Percentiles rank a stretch among this genome's conserved stretches.
phyloP scores from a whole-genome alignment of 148 eudicot genomes.

The Persicaria tinctoria region DNA sequence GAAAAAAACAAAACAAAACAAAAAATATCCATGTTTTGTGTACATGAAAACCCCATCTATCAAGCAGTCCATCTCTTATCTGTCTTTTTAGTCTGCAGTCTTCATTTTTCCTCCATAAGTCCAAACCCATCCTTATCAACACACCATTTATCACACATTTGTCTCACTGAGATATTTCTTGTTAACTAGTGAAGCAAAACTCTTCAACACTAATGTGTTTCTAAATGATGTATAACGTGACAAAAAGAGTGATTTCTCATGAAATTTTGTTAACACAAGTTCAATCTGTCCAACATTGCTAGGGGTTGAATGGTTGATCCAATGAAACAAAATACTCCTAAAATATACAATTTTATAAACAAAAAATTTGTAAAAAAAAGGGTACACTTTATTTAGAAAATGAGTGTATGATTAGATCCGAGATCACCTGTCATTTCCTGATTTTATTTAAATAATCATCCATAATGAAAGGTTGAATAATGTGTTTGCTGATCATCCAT shows the following conservation, averaged over 20 bases:
- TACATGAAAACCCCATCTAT: too few relatives aligned
- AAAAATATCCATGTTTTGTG: too few relatives aligned
- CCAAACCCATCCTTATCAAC: conserved; percentile 5
- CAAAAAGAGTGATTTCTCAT: neutral
- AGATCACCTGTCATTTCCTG: neutral
- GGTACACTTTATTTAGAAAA: neutral
- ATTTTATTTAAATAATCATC: neutral
- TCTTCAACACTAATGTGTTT: neutral
- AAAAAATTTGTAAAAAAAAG: neutral
- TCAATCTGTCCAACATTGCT: neutral
- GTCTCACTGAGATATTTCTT: neutral
- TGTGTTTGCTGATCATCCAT: neutral
- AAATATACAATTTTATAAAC: too few relatives aligned
- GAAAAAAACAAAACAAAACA: too few relatives aligned
- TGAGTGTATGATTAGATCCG: neutral
- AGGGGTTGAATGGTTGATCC: too few relatives aligned
- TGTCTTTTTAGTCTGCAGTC: neutral
- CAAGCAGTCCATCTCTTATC: neutral
- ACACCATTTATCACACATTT: neutral
- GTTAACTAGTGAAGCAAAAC: neutral
- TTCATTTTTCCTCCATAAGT: neutral
- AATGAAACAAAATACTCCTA: too few relatives aligned
- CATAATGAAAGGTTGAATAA: neutral
- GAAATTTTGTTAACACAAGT: neutral
- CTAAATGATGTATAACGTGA: conserved; percentile 1